Evolutionary conservation across 148 eudicot genomes (phyloP), one percentile per base, ranked within the genome.

Genomic region (Camellia sinensis): DNA sequence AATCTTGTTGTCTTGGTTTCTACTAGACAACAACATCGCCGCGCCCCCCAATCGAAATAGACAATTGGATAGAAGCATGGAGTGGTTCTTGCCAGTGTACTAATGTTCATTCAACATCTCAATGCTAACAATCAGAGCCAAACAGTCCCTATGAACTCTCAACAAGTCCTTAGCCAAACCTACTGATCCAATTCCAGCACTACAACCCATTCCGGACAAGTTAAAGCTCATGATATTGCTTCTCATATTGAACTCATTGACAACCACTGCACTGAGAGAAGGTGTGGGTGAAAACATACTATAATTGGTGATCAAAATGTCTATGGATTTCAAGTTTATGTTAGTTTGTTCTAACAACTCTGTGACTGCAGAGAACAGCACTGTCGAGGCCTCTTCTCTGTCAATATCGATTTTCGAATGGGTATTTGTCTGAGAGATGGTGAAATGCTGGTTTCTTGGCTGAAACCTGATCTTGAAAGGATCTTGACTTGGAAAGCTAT

Each of bases 181-280:
- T 3, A 81, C 22, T 2, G 87, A 73, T 43, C 81, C 22, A 6
- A 81, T 17, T 7, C 84, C 77, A 45, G 87, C 84, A 62, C 82
- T 84, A 14, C 87, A 84, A 4, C 87, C 87, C 87, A 84, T 84
- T 11, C 84, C 87, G 1, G 76, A 46, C 17, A 84, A 80, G 43
- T 78, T 84, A 14, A 63, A 81, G 61, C 52, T 78, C 77, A 45
- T 48, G 40, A 84, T 43, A 65, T 84, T 71, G 72, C 80, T 62
- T 53, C 84, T 81, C 73, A 84, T 67, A 14, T 46, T 21, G 80
- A 78, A 81, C 40, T 63, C 54, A 5, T 84, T 74, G 3, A 81
- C 71, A 3, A 81, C 43, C 77, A 74, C 74, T 44, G 82, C 64
- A 10, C 48, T 13, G 11, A 74, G 50, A 2, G 80, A 81, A 18